Base-by-base conservation (phyloP, 305 asterid species). In the Fraxinus nigra region DNA sequence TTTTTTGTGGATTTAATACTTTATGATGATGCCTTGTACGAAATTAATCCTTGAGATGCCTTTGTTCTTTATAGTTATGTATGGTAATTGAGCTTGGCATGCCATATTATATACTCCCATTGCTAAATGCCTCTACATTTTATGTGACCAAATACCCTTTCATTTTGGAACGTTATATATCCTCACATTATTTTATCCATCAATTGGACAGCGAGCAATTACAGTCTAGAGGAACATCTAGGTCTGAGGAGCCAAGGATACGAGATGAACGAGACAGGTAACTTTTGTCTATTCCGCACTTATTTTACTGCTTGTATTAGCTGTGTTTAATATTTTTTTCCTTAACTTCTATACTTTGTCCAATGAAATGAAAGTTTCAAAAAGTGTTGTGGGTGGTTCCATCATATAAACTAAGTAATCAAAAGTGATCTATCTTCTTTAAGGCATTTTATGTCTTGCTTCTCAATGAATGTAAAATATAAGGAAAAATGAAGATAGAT, bases 191-290 rank as follows among this genome's bases (percentile, higher is more conserved):
- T 61, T 13, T 59, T 6, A 61, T 73, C 16, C 73, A 74, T 48
- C 72, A 82, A 63, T 85, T 72, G 87, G 77, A 22, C 85, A 95
- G 98, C 83, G 99, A 95, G 86, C 95, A 87, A 86, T 85, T 84
- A 76, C 98, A 88, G 85, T n/a, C 98, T 84, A 98, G 95, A 76
- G 97, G 94, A 85, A 82, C 85, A 90, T 91, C 98, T 59, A 91
- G 92, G 77, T 93, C 98, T 13, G 99, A 90, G 89, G 98, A 96
- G 87, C 98, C 99, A 69, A 93, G 93, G 85, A 90, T 81, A 77
- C 90, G 92, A 59, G 92, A 91, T 80, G 98, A 93, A 84, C 87
- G 91, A 72, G 97, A 93, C 56, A 89, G 97, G 98, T 92, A 87
- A 83, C 28, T 5, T 73, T 63, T 14, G 79, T 0, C 38, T 73